phyloP scores from a whole-genome alignment of 352 stramenopile genomes.

The Phytophthora megakarya region DNA sequence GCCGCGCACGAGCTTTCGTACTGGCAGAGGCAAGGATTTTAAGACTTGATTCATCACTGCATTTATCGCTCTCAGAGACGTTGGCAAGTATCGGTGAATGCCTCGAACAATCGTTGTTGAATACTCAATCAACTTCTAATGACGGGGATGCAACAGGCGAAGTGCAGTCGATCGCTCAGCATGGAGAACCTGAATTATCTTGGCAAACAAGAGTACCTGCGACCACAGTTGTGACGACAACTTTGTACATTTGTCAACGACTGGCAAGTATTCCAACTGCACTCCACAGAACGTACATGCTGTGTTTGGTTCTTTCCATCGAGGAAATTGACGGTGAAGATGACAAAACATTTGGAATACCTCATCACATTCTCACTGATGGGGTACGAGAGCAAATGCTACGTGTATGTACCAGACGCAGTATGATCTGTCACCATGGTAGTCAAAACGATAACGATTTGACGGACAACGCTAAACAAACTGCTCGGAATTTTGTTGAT shows the following conservation, averaged over 20 bases:
- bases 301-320: conserved; percentile 26
- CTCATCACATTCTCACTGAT: neutral
- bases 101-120: conserved; percentile 6
- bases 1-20: conserved; percentile 28
- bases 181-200: neutral
- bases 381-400: conserved; percentile 19
- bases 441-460: neutral
- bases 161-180: neutral
- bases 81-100: conserved; percentile 18
- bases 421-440: conserved; percentile 17
- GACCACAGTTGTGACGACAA: conserved; percentile 12
- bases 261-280: conserved; percentile 36
- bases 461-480: conserved; percentile 7
- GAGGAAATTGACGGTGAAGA: conserved; percentile 15
- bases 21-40: conserved; percentile 28
- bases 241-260: conserved; percentile 29
- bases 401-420: conserved; percentile 10
- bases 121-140: neutral
- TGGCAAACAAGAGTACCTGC: neutral
- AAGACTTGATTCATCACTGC: conserved; percentile 12
- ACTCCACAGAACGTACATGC: conserved; percentile 34
- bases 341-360: neutral
- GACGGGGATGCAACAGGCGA: neutral
- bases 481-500: conserved; percentile 18
- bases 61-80: conserved; percentile 25